Evolutionary conservation across 805 yeast genomes (phyloP), one percentile per base, ranked within the genome.

Genomic region (Jamesozyma piceae): DNA sequence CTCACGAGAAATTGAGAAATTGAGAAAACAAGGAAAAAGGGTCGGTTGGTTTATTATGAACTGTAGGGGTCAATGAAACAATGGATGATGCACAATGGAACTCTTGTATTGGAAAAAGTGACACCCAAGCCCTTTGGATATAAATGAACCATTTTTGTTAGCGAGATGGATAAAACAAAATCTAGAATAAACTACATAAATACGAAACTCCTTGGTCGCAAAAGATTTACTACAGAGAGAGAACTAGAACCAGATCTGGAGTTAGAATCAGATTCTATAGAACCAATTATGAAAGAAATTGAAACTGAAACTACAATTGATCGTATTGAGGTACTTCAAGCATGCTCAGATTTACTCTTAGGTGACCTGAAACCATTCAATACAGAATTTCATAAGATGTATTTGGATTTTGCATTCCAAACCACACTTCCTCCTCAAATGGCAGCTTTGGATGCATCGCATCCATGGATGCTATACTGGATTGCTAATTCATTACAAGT

Each of bases 401-500:
- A 69, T 53, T 59, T 76, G 13, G 59, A 65, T 18, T 44, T 55
- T n/a, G 64, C 67, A 17, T 62, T 77, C 20, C 50, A 57, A 9
- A 55, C 62, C 10, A 64, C 71, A 15, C 66, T 83, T 22, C 83
- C 88, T 0, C 48, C 63, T 2, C 65, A 60, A 8, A 81, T 73
- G 58, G 56, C 61, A 3, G 72, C 72, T 0, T 67, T 86, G 37
- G 97, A 90, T 61, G 92, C 97, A 0, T 83, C 92, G n/a, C 88
- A 82, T 46, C 79, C 95, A 0, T 92, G 97, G 97, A 65, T 90
- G 54, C 45, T 84, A 1, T 90, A 83, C 58, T 92, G 98, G 98
- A 63, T 81, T 5, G 57, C 74, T 36, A 87, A 86, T 56, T 69
- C 80, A 0, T 51, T 71, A 35, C 50, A 58, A 2, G 42, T 77